These are phyloP conservation scores for Alternaria ventricosa DNA, from an alignment of 2,329 filamentous ascomycete species.

Conservation along the genomic window DNA sequence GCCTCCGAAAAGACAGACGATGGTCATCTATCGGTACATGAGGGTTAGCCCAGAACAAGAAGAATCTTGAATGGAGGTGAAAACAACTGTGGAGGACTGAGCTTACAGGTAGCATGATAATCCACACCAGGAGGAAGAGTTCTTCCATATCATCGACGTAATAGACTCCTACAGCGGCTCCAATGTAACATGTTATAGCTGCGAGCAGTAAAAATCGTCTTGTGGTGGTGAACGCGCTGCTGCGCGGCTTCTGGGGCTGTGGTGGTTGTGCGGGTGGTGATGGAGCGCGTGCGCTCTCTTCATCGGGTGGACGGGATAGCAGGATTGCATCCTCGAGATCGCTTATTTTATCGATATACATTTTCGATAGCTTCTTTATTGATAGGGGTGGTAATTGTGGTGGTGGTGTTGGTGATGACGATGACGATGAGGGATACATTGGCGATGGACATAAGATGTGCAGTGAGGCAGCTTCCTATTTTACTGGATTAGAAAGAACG, in stretches of 20 bases:
- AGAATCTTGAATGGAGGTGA: background rate
- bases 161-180: background rate
- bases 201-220: background rate
- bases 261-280: background rate
- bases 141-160: background rate
- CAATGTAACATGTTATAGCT: background rate
- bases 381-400: background rate
- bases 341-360: background rate
- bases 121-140: background rate
- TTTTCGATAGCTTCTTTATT: background rate
- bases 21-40: background rate
- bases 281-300: background rate
- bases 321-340: background rate
- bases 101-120: background rate
- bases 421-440: background rate
- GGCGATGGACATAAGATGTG: background rate
- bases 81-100: fast-evolving
- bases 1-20: background rate
- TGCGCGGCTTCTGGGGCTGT: background rate
- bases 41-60: background rate
- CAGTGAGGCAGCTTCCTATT: background rate
- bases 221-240: background rate
- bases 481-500: background rate
- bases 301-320: background rate
- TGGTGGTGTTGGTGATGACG: background rate